phyloP scores from a whole-genome alignment of 2,329 filamentous ascomycete genomes.

The Aspergillus phoenicis region DNA sequence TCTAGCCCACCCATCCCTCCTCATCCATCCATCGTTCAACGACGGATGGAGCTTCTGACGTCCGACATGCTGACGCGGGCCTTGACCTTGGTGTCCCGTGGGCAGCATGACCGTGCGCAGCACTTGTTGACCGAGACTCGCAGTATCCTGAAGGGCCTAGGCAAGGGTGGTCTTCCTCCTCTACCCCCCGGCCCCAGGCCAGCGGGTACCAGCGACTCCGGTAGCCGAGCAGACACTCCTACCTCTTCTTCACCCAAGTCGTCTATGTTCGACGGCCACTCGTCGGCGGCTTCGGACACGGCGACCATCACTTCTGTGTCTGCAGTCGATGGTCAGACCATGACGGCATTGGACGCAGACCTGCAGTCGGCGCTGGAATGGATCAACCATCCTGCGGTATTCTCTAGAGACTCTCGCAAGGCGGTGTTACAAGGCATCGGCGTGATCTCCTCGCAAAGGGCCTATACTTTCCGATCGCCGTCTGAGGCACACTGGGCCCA shows the following conservation, averaged over 20 bases:
- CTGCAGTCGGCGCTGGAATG: conserved; percentile 89
- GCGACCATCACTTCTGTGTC: conserved; percentile 58
- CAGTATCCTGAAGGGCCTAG: conserved; percentile 91
- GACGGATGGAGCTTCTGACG: conserved; percentile 94
- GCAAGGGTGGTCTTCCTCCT: conserved; percentile 90
- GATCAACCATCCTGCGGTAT: conserved; percentile 96
- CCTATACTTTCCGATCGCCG: conserved; percentile 88
- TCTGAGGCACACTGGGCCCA: conserved; percentile 88
- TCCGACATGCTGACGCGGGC: conserved; percentile 97
- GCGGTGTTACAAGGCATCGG: conserved; percentile 95
- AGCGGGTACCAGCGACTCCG: conserved; percentile 48
- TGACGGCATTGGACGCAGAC: conserved; percentile 85
- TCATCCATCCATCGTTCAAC: conserved; percentile 91
- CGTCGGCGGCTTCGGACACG: conserved; percentile 42
- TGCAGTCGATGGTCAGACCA: conserved; percentile 81
- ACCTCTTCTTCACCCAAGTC: conserved; percentile 43
- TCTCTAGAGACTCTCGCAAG: conserved; percentile 90
- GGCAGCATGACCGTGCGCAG: conserved; percentile 90
- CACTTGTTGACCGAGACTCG: conserved; percentile 91
- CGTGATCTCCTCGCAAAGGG: conserved; percentile 91
- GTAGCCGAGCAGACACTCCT: conserved; percentile 42
- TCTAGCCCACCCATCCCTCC: conserved; percentile 82
- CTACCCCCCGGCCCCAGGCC: conserved; percentile 63
- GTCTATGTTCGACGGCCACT: conserved; percentile 38
- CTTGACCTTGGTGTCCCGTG: conserved; percentile 83